Conservation (phyloP, 441 rosid genomes). For the Arabidopsis hybrid region DNA sequence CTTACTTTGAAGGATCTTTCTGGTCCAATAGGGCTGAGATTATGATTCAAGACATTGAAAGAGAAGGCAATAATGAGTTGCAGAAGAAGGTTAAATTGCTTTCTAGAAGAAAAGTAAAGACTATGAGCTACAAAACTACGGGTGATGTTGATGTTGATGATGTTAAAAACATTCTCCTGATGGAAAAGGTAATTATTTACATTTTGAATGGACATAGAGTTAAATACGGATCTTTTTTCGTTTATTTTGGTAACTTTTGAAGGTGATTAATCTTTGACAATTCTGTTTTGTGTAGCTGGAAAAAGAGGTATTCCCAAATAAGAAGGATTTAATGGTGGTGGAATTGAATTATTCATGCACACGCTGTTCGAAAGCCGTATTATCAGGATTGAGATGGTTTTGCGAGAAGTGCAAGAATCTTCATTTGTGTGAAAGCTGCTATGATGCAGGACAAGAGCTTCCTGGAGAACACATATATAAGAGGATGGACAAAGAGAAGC, state of each 20-base stretch:
- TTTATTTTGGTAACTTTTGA: background rate
- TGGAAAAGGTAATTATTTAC: constrained; percentile 57
- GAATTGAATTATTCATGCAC: constrained; percentile 67
- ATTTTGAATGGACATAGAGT: background rate
- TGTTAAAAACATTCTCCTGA: constrained; percentile 65
- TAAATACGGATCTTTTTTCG: background rate
- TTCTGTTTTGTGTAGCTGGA: constrained; percentile 56
- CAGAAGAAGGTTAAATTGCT: constrained; percentile 52
- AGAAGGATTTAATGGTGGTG: constrained; percentile 68
- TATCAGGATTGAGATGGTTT: constrained; percentile 65
- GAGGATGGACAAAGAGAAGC: constrained; percentile 53
- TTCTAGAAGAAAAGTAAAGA: constrained; percentile 61
- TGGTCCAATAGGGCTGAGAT: constrained; percentile 74
- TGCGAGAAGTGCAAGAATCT: constrained; percentile 65
- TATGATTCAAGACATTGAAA: constrained; percentile 52
- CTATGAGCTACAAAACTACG: constrained; percentile 57
- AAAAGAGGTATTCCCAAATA: constrained; percentile 49
- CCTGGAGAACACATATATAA: constrained; percentile 46
- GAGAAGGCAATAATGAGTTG: constrained; percentile 31
- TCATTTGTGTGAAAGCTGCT: constrained; percentile 77
- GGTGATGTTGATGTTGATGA: constrained; percentile 43
- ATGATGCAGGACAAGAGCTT: constrained; percentile 46
- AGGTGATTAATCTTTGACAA: constrained; percentile 3
- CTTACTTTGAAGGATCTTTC: constrained; percentile 85
- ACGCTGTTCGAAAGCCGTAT: constrained; percentile 57